Percentiles rank a stretch among this genome's conserved stretches.
Conservation (phyloP, 1,139 yeast genomes). For the Suhomyces ambrosiae region DNA sequence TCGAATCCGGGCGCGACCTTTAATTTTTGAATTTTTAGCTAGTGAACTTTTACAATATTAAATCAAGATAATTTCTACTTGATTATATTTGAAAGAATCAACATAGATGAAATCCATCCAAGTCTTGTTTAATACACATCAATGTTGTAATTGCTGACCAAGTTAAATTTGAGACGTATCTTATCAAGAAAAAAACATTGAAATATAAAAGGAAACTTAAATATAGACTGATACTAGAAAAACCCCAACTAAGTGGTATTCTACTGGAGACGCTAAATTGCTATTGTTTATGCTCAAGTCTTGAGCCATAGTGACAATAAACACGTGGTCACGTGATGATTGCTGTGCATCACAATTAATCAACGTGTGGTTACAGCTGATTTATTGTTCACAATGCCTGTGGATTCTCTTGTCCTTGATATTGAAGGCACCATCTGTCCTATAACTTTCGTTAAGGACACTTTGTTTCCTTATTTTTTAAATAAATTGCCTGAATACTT, state of each 20-base stretch:
- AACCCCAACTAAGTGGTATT: too few relatives aligned
- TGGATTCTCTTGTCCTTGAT: slow-evolving; percentile 38
- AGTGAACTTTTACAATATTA: too few relatives aligned
- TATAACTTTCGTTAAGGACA: slow-evolving; percentile 80
- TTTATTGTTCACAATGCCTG: slow-evolving; percentile 4
- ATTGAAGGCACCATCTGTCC: slow-evolving; percentile 95
- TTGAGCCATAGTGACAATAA: background rate
- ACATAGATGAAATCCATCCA: too few relatives aligned
- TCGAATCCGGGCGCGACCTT: slow-evolving; percentile 94
- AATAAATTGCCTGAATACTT: slow-evolving; percentile 43
- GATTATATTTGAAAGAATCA: too few relatives aligned
- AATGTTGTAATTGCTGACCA: too few relatives aligned
- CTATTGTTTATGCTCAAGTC: background rate
- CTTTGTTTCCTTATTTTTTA: slow-evolving; percentile 57
- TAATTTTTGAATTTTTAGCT: slow-evolving; percentile 30
- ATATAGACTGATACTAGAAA: too few relatives aligned
- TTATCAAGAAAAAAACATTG: too few relatives aligned
- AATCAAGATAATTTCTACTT: too few relatives aligned
- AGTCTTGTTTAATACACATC: too few relatives aligned
- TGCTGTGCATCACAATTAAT: background rate
- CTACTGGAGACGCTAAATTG: too few relatives aligned
- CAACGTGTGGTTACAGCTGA: background rate
- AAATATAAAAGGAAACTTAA: too few relatives aligned
- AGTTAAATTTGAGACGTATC: too few relatives aligned
- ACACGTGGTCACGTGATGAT: background rate